Conservation (phyloP, 495 filamentous ascomycete species). For the Penicillium goetzii region DNA sequence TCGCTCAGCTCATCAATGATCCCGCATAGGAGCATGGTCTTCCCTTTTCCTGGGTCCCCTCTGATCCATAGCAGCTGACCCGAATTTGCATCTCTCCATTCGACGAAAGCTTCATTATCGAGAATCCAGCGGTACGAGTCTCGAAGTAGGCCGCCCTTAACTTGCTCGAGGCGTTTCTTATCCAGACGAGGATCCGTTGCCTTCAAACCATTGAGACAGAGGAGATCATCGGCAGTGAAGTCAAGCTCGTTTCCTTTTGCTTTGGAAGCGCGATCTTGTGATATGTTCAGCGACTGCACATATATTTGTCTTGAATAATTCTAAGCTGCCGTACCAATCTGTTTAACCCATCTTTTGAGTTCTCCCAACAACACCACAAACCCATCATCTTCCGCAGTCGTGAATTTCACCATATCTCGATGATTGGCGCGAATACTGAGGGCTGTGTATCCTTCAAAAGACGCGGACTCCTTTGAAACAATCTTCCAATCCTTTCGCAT, state of each 20-base stretch:
- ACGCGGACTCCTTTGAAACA: too few relatives aligned
- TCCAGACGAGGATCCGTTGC: constrained; percentile 45
- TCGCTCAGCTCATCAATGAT: constrained; percentile 38
- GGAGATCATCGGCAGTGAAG: background rate
- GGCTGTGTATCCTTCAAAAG: too few relatives aligned
- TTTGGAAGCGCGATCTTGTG: background rate
- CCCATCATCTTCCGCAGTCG: too few relatives aligned
- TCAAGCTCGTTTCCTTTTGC: too few relatives aligned
- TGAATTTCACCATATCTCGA: too few relatives aligned
- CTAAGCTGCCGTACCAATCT: too few relatives aligned
- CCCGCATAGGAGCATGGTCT: constrained; percentile 48
- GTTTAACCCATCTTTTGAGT: too few relatives aligned
- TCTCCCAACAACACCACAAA: too few relatives aligned
- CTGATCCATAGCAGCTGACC: constrained; percentile 32
- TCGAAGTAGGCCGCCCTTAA: constrained; percentile 40
- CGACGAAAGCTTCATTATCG: constrained; percentile 37
- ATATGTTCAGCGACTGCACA: too few relatives aligned
- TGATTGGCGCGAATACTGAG: too few relatives aligned
- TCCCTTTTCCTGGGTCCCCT: constrained; percentile 38
- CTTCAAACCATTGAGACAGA: constrained; percentile 13
- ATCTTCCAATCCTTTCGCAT: background rate
- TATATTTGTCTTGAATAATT: too few relatives aligned
- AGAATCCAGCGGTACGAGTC: constrained; percentile 52
- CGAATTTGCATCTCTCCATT: constrained; percentile 18
- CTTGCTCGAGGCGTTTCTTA: constrained; percentile 34